These are phyloP conservation scores for Globisporangium nunn DNA, from an alignment of 352 stramenopile genomes.

Conservation along the genomic window DNA sequence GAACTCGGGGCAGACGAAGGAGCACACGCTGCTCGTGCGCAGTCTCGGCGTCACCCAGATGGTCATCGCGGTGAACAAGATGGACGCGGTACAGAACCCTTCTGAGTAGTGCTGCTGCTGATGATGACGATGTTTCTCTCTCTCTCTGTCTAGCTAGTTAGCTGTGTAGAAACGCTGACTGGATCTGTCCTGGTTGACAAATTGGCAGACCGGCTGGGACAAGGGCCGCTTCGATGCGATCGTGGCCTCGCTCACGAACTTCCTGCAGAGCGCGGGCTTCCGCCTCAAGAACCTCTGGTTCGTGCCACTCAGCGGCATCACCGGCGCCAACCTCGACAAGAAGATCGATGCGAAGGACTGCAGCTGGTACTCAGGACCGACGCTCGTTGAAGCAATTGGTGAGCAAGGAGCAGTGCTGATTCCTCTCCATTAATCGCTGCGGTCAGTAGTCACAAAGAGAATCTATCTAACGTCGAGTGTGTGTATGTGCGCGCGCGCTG, in stretches of 20 bases:
- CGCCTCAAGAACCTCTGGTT: conserved; percentile 79
- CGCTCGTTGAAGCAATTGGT: conserved; percentile 78
- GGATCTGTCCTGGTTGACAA: neutral
- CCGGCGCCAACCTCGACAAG: conserved; percentile 77
- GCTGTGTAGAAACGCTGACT: neutral
- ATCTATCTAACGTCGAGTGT: conserved; percentile 1
- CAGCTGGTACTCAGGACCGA: conserved; percentile 72
- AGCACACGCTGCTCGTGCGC: conserved; percentile 93
- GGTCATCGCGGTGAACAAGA: conserved; percentile 97
- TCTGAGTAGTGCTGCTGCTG: neutral
- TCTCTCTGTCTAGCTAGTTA: neutral
- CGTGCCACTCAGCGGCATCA: conserved; percentile 84
- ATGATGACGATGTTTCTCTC: neutral
- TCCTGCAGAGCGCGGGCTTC: conserved; percentile 73
- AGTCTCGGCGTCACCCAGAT: conserved; percentile 93
- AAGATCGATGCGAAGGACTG: conserved; percentile 37
- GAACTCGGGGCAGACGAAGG: conserved; percentile 94
- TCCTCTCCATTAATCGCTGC: neutral
- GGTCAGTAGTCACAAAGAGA: no score
- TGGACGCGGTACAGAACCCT: conserved; percentile 79
- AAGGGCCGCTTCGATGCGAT: conserved; percentile 78
- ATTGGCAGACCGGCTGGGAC: conserved; percentile 44
- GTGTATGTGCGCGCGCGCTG: neutral
- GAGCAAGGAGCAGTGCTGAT: neutral
- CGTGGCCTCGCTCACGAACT: conserved; percentile 59